Conservation (phyloP, 805 yeast genomes). For the Zygotorulaspora chibaensis region DNA sequence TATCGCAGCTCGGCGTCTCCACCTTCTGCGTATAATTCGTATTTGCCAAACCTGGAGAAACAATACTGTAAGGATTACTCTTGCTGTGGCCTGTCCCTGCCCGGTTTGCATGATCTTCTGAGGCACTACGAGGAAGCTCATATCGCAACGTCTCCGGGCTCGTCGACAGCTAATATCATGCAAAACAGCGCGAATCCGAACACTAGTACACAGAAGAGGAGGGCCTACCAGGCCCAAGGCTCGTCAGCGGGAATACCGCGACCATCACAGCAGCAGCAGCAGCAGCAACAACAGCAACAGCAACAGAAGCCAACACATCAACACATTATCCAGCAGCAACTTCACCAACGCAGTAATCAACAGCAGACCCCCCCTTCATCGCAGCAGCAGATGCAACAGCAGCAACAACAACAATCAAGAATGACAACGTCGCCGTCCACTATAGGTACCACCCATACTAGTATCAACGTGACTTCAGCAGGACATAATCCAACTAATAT, state of each 20-base stretch:
- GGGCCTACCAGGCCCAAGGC: slow-evolving; percentile 11
- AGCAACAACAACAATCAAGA: slow-evolving; percentile 13
- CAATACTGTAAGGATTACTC: slow-evolving; percentile 95
- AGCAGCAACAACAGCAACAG: slow-evolving; percentile 14
- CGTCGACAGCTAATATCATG: slow-evolving; percentile 10
- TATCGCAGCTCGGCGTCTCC: slow-evolving; percentile 43
- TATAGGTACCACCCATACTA: slow-evolving; percentile 5
- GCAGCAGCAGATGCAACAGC: no score
- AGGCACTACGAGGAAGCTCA: slow-evolving; percentile 97
- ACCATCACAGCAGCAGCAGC: slow-evolving; percentile 14
- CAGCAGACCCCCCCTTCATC: slow-evolving; percentile 3
- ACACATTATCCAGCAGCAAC: slow-evolving; percentile 15
- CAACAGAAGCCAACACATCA: slow-evolving; percentile 14
- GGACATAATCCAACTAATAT: slow-evolving; percentile 7
- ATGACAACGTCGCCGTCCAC: slow-evolving; percentile 9
- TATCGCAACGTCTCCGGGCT: slow-evolving; percentile 58
- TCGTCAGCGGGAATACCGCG: background rate
- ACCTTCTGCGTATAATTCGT: slow-evolving; percentile 61
- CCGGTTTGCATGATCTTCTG: slow-evolving; percentile 87
- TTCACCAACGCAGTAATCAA: slow-evolving; percentile 12
- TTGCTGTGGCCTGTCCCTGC: slow-evolving; percentile 90
- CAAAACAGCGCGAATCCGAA: slow-evolving; percentile 6
- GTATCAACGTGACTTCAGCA: slow-evolving; percentile 3
- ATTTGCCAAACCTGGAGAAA: slow-evolving; percentile 89
- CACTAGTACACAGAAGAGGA: slow-evolving; percentile 7